These are phyloP conservation scores for Starmera caribaea DNA, from an alignment of 805 yeast species.

Conservation along the genomic window DNA sequence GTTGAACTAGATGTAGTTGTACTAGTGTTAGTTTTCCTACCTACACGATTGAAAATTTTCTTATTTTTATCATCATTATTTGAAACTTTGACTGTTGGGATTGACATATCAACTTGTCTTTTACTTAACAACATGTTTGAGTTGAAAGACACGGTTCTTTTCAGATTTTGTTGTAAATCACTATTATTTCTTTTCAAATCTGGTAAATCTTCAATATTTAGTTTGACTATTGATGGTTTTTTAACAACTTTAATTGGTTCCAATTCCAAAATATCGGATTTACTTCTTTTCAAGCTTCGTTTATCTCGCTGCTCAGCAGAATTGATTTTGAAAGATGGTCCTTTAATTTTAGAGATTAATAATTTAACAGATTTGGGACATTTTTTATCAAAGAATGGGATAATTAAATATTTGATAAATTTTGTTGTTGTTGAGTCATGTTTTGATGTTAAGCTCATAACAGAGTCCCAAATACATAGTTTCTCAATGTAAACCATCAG, in stretches of 20 bases:
- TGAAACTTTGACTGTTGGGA: constrained; percentile 6
- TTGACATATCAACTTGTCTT: constrained; percentile 17
- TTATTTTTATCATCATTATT: not conserved
- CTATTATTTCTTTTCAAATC: constrained; percentile 16
- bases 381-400: constrained; percentile 42
- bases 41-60: constrained; percentile 17
- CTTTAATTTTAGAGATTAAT: constrained; percentile 37
- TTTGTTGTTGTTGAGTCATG: constrained; percentile 34
- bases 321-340: constrained; percentile 27
- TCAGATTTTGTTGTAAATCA: constrained; percentile 11
- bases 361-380: constrained; percentile 37
- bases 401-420: constrained; percentile 39
- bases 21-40: constrained; percentile 9
- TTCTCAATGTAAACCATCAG: constrained; percentile 41
- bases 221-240: constrained; percentile 7
- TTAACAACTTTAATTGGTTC: constrained; percentile 2
- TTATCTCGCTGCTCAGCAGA: not conserved
- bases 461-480: constrained; percentile 42
- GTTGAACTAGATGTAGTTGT: not conserved
- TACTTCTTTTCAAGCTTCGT: not conserved
- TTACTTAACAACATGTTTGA: constrained; percentile 12
- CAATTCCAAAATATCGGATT: not conserved
- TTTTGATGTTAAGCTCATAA: constrained; percentile 25
- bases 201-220: constrained; percentile 10
- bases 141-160: constrained; percentile 17